phyloP scores from a whole-genome alignment of 2,329 filamentous ascomycete species.

The Colletotrichum musicola region DNA sequence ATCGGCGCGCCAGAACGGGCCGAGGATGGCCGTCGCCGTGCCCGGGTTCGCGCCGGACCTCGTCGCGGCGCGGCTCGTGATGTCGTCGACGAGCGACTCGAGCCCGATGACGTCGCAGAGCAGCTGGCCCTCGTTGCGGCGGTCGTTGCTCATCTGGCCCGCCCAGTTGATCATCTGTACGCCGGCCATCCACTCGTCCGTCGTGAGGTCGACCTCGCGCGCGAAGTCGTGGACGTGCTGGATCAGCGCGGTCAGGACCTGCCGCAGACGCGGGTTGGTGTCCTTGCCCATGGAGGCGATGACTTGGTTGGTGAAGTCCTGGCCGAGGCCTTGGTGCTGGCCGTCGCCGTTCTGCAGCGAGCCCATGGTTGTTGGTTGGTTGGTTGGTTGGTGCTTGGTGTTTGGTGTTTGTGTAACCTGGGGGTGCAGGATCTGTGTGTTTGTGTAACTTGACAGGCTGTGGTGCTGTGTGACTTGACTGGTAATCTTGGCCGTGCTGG shows the following conservation, averaged over 20 bases:
- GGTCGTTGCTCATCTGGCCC: constrained; percentile 76
- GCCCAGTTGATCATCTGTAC: constrained; percentile 71
- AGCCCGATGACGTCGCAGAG: constrained; percentile 80
- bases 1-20: constrained; percentile 85
- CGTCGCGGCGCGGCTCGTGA: constrained; percentile 75
- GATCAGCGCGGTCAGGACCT: constrained; percentile 77
- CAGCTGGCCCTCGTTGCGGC: constrained; percentile 80
- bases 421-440: background rate
- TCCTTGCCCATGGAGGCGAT: constrained; percentile 81
- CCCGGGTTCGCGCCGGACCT: constrained; percentile 56
- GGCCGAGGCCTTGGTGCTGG: constrained; percentile 44
- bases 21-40: constrained; percentile 84
- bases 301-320: constrained; percentile 78
- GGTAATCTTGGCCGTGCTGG: too few species aligned
- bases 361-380: constrained; percentile 19
- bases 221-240: constrained; percentile 85
- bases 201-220: constrained; percentile 81
- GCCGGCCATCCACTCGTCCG: constrained; percentile 83
- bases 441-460: background rate
- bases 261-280: constrained; percentile 74
- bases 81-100: constrained; percentile 85
- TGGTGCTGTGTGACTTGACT: too few species aligned
- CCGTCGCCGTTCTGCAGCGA: constrained; percentile 30
- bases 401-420: too few species aligned
- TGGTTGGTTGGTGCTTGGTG: too few species aligned